A percentile compares a stretch with the other conserved stretches of the same genome.
Conservation (phyloP, 495 filamentous ascomycete species). For the Terfezia claveryi region DNA sequence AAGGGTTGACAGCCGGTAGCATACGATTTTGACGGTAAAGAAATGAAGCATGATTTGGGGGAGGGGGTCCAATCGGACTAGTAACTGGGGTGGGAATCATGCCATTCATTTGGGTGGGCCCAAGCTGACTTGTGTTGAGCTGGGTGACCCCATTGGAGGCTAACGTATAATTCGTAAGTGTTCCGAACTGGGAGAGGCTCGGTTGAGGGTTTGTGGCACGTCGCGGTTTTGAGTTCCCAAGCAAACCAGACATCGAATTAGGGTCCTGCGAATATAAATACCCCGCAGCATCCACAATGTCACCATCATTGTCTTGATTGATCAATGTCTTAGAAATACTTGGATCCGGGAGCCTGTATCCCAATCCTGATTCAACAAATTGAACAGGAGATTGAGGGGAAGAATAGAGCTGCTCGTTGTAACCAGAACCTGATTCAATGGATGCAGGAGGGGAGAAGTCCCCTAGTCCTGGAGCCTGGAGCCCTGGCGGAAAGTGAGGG, state of each 20-base stretch:
- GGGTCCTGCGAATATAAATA: neutral
- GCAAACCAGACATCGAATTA: neutral
- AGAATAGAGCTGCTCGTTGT: neutral
- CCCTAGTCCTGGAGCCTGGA: neutral
- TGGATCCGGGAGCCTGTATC: neutral
- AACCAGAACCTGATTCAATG: neutral
- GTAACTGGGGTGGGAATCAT: neutral
- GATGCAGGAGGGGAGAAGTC: neutral
- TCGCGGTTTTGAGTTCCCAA: neutral
- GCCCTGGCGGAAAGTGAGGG: neutral
- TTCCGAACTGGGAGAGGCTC: neutral
- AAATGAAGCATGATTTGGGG: neutral
- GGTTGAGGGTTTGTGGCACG: neutral
- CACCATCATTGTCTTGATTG: neutral
- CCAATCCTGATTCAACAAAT: neutral
- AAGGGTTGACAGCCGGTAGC: conserved; percentile 52
- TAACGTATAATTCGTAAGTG: neutral
- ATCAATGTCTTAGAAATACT: neutral
- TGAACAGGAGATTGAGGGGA: neutral
- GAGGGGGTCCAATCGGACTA: neutral
- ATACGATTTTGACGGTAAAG: conserved; percentile 3
- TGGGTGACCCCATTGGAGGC: neutral
- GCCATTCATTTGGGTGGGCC: neutral
- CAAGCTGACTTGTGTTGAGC: neutral
- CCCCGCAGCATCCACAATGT: neutral